Evolutionary conservation across 202 grass and related monocot genomes (phyloP), one percentile per base, ranked within the genome.

Genomic region (Bolboschoenoplectus hybrid): DNA sequence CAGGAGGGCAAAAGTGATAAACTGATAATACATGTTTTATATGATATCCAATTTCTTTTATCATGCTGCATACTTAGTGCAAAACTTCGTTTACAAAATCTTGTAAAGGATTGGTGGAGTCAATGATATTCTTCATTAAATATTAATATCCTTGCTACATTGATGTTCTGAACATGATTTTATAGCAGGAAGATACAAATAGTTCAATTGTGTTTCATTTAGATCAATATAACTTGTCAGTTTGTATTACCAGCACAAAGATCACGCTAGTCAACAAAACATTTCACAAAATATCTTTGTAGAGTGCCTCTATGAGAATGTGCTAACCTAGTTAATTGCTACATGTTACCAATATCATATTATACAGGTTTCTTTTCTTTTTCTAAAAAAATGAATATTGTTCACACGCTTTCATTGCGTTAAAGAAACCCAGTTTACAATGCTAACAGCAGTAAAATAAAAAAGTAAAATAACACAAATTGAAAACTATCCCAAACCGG

Each of bases 181-280:
- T 26, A 76, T 77, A 56, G 50, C 47, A 38, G 49, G 32, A 6
- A 76, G 49, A 56, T 77, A 7, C 32, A 77, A 73, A 76, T 53
- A 32, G 26, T 36, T 39, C 32, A 40, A 56, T 17, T 55, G 6
- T 39, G 34, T 47, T 50, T 49, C 63, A 65, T 20, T 65, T 65
- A 35, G 61, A 63, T 73, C 45, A 50, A 32, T 74, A 50, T 12
- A 2, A 49, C 69, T 20, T 49, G 17, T 77, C 34, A 7, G 34
- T 17, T 38, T 77, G 74, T 13, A 77, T 56, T 36, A 38, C 1
- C 39, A 39, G 6, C 17, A 32, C 39, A 76, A 35, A 39, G 10
- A 53, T 56, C 50, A 77, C 8, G 73, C 46, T 76, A 77, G 49
- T 77, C 74, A 56, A 78, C 50, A 56, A 57, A 36, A 78, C 74